Evolutionary conservation across 73 alveolate genomes (phyloP), one percentile per base, ranked within the genome.

Genomic region (Paramecium primaurelia): DNA sequence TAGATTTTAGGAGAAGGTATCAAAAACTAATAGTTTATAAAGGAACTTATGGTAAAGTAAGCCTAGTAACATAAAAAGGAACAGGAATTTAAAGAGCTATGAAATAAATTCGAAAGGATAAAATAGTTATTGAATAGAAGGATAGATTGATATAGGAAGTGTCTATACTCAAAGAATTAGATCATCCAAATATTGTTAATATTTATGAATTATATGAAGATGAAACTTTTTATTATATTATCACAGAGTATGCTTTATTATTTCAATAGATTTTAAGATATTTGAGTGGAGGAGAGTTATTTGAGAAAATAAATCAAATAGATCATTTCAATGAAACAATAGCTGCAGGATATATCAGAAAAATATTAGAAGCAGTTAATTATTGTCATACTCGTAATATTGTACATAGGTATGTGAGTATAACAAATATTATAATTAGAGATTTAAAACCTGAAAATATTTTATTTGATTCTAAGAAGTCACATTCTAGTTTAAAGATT

Each of bases 171-270:
- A 93, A 83, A 32, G 38, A 89, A 42, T 91, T 93, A 8, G 96
- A 93, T 69, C 96, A 93, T 71, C 96, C 96, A 8, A 93, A 93
- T 71, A 93, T 86, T 69, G 91, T 87, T 20, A 64, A 86, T 30
- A 92, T 93, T 6, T 73, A 85, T 69, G 96, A 93, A 60, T 69
- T 83, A 4, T 71, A 69, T 37, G 80, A 71, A 40, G 96, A 93
- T 71, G 92, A 37, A 28, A 28, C 49, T 10, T 59, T 60, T 51
- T 77, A 9, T 88, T 93, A 88, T 47, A 32, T 93, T 18, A 93
- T 93, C 54, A 86, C 94, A 20, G 96, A 93, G 77, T 59, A 59
- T 58, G 44, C 38, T 16, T 16, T 59, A 30, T 26, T 6, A 59
- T 59, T 26, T 59, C 38, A 59, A 26, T 59, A 59, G 77, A 59